Evolutionary conservation across 495 filamentous ascomycete genomes (phyloP), one percentile per base, ranked within the genome.

Genomic region (Penicillium lividum): DNA sequence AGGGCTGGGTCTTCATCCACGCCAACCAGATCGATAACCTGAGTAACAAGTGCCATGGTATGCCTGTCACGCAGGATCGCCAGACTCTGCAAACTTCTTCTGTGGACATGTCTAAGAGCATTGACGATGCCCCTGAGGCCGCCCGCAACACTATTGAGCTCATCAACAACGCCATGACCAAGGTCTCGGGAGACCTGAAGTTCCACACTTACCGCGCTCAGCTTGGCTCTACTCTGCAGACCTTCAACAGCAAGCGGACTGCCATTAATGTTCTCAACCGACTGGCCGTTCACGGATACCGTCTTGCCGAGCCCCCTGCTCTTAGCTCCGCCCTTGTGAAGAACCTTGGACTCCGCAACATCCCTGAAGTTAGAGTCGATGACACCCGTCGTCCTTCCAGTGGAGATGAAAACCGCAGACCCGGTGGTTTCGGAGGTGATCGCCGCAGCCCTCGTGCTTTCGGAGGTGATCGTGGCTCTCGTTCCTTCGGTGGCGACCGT

Each of bases 1-100:
- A 93, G 65, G 93, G 89, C 53, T 97, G 86, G 83, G 64, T 96
- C 15, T 63, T 98, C 53, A 59, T 92, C 7, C 74, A 84, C n/a
- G 68, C 84, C 7, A 56, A 76, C 11, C 90, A 97, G 68, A 42
- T 78, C 0, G n/a, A 54, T 0, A 72, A 77, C 10, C 77, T 81
- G 7, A 69, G 80, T 10, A 27, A 68, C 0, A 77, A 76, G 7
- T 80, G 97, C 10, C 54, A 57, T 4, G 64, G 71, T 9, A 78
- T 98, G 16, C 92, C 92, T 6, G 76, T 98, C 58, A 63, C 84
- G 44, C 63, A 73, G 0, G 86, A 90, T 66, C 68, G 74, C 5
- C 25, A 16, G 5, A 78, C 78, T 1, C 69, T 92, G 11, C 66
- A 74, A 33, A 72, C 79, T 8, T 78, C 86, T 15, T 57, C 51